A percentile compares a stretch with the other conserved stretches of the same genome.
phyloP scores from a whole-genome alignment of 495 filamentous ascomycete genomes.

The Aspergillus conjunctus region DNA sequence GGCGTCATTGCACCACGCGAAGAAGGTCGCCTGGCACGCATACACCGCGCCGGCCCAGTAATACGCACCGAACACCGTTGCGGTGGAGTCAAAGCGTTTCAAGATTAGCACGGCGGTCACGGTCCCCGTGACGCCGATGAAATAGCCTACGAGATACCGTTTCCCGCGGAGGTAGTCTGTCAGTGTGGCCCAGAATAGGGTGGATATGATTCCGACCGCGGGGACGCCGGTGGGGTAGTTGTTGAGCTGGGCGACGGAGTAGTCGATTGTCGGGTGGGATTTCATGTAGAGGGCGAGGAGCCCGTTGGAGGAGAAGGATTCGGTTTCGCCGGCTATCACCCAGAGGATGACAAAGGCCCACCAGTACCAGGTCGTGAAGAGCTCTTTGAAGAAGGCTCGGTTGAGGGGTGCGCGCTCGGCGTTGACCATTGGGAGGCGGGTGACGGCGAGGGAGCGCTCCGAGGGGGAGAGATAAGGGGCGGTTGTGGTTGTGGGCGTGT shows the following conservation, averaged over 20 bases:
- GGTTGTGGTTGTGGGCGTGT: slow-evolving; percentile 56
- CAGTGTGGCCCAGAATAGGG: slow-evolving; percentile 54
- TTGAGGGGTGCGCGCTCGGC: slow-evolving; percentile 37
- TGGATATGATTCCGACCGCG: slow-evolving; percentile 52
- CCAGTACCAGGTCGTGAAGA: slow-evolving; percentile 50
- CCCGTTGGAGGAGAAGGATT: slow-evolving; percentile 52
- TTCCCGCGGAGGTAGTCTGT: slow-evolving; percentile 54
- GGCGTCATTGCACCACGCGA: slow-evolving; percentile 63
- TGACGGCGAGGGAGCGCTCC: slow-evolving; percentile 51
- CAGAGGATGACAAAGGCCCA: slow-evolving; percentile 54
- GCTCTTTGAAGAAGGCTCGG: slow-evolving; percentile 38
- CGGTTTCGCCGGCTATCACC: slow-evolving; percentile 52
- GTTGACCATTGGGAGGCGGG: slow-evolving; percentile 36
- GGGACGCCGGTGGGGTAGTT: slow-evolving; percentile 51
- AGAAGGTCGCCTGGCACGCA: slow-evolving; percentile 61
- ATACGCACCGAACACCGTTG: slow-evolving; percentile 52
- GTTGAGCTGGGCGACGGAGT: slow-evolving; percentile 50
- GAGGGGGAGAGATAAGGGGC: slow-evolving; percentile 51
- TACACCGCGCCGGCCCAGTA: slow-evolving; percentile 58
- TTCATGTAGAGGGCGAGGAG: slow-evolving; percentile 43
- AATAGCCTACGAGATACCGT: slow-evolving; percentile 56
- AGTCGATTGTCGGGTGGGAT: slow-evolving; percentile 36
- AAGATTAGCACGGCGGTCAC: slow-evolving; percentile 53
- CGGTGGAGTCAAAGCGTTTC: slow-evolving; percentile 40
- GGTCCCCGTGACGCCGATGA: slow-evolving; percentile 52